Conservation (phyloP, 306 rosid genomes). For the Spatholobus suberectus region DNA sequence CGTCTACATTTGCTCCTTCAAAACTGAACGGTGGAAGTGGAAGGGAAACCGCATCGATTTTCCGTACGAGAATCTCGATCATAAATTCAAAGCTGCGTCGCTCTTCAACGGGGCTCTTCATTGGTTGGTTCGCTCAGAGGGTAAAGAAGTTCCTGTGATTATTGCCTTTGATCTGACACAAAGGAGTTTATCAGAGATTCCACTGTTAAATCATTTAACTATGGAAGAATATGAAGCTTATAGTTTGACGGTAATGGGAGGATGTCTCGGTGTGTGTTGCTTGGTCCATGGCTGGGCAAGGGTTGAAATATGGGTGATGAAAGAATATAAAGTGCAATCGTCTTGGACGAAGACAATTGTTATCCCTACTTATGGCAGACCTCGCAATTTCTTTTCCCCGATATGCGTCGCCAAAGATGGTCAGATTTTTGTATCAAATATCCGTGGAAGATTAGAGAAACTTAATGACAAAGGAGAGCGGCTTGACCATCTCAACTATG, state of each 20-base stretch:
- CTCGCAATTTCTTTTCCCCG: not conserved
- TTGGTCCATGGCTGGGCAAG: fast-evolving
- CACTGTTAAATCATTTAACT: not conserved
- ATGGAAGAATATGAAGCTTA: not conserved
- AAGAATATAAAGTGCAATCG: conserved; percentile 18
- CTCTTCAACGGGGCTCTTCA: conserved; percentile 4
- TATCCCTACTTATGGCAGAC: not conserved
- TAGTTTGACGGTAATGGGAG: not conserved
- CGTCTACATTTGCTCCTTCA: not conserved
- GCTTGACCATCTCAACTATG: not conserved
- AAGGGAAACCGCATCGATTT: too few relatives aligned
- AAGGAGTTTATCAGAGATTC: not conserved
- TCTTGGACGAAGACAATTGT: conserved; percentile 25
- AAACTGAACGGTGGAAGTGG: conserved; percentile 29
- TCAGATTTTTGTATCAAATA: not conserved
- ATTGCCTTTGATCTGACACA: not conserved
- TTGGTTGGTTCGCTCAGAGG: not conserved
- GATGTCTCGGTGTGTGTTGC: not conserved
- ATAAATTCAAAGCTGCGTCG: not conserved
- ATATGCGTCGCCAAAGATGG: not conserved
- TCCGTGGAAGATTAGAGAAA: not conserved
- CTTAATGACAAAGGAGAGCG: not conserved
- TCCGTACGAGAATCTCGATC: too few relatives aligned
- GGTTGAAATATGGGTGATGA: conserved; percentile 37
- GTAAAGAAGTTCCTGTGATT: not conserved